These are phyloP conservation scores for Miscanthus sacchariflorus DNA, from an alignment of 202 grass and related monocot species.

Conservation along the genomic window DNA sequence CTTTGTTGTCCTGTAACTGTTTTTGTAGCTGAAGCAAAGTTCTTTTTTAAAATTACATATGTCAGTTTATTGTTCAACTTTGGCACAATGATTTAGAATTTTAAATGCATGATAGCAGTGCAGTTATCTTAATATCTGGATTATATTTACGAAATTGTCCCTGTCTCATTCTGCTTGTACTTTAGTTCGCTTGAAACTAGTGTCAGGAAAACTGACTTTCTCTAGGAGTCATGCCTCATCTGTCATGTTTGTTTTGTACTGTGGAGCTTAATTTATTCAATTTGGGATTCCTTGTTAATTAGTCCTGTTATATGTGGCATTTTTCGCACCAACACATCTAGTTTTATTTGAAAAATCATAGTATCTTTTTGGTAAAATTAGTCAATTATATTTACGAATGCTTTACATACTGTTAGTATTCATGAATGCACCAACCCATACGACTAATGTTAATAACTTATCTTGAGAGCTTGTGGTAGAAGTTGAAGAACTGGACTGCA, in stretches of 20 bases:
- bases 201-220: conserved; percentile 15
- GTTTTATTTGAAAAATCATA: neutral
- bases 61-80: conserved; percentile 31
- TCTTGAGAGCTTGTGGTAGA: neutral
- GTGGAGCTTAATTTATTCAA: neutral
- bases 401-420: neutral
- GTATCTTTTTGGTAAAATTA: neutral
- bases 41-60: neutral
- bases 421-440: neutral
- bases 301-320: neutral
- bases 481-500: neutral
- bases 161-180: neutral
- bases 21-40: neutral
- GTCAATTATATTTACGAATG: neutral
- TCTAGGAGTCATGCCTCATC: neutral
- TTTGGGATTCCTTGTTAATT: neutral
- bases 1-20: conserved; percentile 34
- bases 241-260: neutral
- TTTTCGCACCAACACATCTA: neutral
- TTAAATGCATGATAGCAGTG: conserved; percentile 16
- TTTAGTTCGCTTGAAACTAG: neutral
- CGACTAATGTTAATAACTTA: neutral
- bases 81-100: neutral
- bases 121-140: conserved; percentile 16
- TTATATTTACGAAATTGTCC: neutral